phyloP scores from a whole-genome alignment of 78 protist species.

The Protostelium mycophagum region DNA sequence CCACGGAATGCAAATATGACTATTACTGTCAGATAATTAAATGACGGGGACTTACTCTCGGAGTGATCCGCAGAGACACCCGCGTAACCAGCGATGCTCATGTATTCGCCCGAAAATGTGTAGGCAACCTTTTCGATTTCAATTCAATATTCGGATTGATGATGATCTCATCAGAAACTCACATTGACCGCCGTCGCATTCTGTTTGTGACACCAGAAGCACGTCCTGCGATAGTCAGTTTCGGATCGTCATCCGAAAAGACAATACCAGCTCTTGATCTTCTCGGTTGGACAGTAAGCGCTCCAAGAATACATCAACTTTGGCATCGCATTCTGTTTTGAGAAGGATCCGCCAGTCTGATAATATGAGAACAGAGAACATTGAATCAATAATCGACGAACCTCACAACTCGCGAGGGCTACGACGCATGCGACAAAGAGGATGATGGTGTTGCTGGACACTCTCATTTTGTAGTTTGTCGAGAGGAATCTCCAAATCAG shows the following conservation, averaged over 20 bases:
- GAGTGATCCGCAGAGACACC: neutral
- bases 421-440: no score
- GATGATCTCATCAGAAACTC: neutral
- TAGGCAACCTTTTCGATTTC: no score
- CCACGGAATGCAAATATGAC: neutral
- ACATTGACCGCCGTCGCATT: neutral
- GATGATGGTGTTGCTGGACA: no score
- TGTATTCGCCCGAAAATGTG: neutral
- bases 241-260: neutral
- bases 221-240: neutral
- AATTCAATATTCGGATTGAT: neutral
- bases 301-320: neutral
- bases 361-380: no score
- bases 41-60: no score
- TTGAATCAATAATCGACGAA: no score
- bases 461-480: no score
- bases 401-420: no score
- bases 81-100: neutral
- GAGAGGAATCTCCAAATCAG: no score
- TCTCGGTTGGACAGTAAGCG: neutral
- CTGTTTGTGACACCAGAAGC: neutral
- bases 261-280: neutral
- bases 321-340: neutral
- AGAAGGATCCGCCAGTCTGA: no score
- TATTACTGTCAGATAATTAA: no score